These are phyloP conservation scores for Pinus taeda DNA, from an alignment of 75 land plant genomes.

Conservation along the genomic window DNA sequence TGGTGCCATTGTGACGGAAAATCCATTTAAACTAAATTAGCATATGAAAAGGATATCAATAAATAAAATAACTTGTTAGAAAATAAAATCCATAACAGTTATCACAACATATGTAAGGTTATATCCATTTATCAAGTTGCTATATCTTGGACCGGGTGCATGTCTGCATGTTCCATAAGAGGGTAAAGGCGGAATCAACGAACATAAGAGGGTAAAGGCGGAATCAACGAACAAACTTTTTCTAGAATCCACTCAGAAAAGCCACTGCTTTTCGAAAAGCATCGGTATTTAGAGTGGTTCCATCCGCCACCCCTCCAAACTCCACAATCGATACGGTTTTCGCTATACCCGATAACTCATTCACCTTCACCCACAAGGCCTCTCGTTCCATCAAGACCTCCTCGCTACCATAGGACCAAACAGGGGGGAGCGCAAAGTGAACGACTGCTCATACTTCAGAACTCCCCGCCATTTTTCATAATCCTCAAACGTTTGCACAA, in stretches of 20 bases:
- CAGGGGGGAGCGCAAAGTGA: too few relatives aligned
- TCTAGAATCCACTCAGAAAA: conserved; percentile 19
- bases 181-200: conserved; percentile 56
- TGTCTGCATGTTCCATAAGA: conserved; percentile 72
- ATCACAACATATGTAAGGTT: not conserved
- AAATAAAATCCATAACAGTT: conserved; percentile 36
- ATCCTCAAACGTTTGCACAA: too few relatives aligned
- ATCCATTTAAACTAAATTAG: not conserved
- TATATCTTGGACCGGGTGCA: conserved; percentile 4
- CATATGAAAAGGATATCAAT: not conserved
- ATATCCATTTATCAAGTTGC: too few relatives aligned
- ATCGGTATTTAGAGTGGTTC: conserved; percentile 45
- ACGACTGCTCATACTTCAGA: too few relatives aligned
- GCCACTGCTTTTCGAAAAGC: conserved; percentile 33
- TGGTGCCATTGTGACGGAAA: conserved; percentile 56
- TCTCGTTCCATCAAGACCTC: too few relatives aligned
- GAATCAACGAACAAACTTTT: too few relatives aligned
- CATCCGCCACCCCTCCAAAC: conserved; percentile 12
- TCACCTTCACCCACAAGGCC: too few relatives aligned
- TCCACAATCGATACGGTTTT: conserved; percentile 25
- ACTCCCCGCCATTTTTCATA: too few relatives aligned
- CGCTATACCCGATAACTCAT: conserved; percentile 11
- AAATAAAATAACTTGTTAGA: not conserved
- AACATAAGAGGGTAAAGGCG: too few relatives aligned
- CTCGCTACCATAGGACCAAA: too few relatives aligned